Evolutionary conservation across 495 filamentous ascomycete species (phyloP).

Genomic region (Xylaria palmicola): DNA sequence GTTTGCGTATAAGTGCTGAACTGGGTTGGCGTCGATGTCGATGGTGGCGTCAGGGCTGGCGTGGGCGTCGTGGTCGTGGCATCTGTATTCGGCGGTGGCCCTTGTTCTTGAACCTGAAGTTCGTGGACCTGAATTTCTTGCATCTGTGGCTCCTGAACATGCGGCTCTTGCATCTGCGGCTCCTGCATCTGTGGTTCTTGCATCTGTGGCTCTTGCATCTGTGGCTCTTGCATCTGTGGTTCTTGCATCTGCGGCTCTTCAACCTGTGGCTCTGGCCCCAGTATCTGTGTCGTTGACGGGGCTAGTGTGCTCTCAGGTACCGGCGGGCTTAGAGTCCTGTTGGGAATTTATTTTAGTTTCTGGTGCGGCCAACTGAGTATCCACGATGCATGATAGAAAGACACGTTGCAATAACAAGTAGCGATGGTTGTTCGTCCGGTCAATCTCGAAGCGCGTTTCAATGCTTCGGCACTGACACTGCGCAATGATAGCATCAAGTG

Average conservation of each 20-base stretch:
- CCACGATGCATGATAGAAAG: background rate
- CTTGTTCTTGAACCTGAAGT: background rate
- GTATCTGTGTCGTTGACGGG: background rate
- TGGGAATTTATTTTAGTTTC: background rate
- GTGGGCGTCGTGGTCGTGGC: background rate
- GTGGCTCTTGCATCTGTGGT: background rate
- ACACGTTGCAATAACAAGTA: background rate
- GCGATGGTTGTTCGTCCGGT: background rate
- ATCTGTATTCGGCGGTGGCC: background rate
- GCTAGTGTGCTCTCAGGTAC: background rate
- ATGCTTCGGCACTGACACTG: background rate
- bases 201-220: background rate
- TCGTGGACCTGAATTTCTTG: background rate
- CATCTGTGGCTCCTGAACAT: background rate
- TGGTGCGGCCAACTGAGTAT: background rate
- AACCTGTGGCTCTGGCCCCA: background rate
- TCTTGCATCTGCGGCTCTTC: background rate
- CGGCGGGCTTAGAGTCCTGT: slow-evolving; percentile 3
- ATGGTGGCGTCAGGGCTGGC: background rate
- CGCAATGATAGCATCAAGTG: background rate
- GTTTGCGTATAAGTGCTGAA: slow-evolving; percentile 3
- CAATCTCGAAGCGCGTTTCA: background rate
- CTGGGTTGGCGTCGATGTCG: slow-evolving; percentile 1
- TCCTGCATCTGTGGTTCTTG: background rate
- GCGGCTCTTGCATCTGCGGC: no score